Base-by-base conservation (phyloP, 768 basidiomycete genomes). In the Hygrophoropsis aurantiaca region DNA sequence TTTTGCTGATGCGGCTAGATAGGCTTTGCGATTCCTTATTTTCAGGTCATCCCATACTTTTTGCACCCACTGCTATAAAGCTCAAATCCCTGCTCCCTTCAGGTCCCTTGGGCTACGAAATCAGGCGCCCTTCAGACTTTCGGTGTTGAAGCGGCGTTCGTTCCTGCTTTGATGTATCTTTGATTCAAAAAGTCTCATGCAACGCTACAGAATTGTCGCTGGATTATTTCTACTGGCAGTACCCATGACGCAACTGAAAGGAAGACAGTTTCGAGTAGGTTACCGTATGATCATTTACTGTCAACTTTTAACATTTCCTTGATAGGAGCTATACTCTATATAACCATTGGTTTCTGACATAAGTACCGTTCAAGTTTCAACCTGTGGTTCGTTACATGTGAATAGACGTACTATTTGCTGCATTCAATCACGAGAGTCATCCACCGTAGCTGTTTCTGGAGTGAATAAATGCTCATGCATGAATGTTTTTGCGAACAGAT, bases 11-110 rank as follows among this genome's bases (percentile, higher is more conserved):
- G 15, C 30, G 8, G 6, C 20, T 18, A 0, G 11, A 20, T 21
- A 64, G 66, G 70, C 7, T 73, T 74, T 37, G 47, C 58, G 9
- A 68, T 73, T 33, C 71, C 71, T 8, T 73, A 64, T 52, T 74
- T 67, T 44, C 71, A 73, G 49, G 65, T 74, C 13, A 30, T 30
- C 13, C 13, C 27, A n/a, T n/a, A n/a, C n/a, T n/a, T n/a, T n/a
- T n/a, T n/a, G n/a, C n/a, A n/a, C n/a, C n/a, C n/a, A n/a, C n/a
- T n/a, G n/a, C n/a, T n/a, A n/a, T n/a, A n/a, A n/a, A n/a, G n/a
- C n/a, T n/a, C n/a, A n/a, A n/a, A n/a, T n/a, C n/a, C n/a, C n/a
- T n/a, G n/a, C n/a, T n/a, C n/a, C 27, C 7, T 30, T 13, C 13
- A 30, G 27, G 27, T 30, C 13, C 67, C 68, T 0, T 72, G 72